phyloP scores from a whole-genome alignment of 148 eudicot genomes.

The Amaranthus cruentus region DNA sequence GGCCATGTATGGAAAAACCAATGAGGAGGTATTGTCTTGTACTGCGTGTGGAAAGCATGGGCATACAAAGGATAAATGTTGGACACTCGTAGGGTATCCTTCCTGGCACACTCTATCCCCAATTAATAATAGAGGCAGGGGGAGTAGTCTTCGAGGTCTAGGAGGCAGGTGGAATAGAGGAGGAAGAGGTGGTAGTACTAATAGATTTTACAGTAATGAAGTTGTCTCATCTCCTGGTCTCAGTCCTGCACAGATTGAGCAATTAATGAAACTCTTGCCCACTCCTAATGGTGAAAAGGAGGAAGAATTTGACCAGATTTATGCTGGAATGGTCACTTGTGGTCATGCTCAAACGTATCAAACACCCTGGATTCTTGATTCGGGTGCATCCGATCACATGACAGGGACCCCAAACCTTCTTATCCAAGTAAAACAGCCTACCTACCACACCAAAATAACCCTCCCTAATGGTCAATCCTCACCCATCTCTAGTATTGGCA shows the following conservation, averaged over 20 bases:
- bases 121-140: too few species aligned
- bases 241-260: too few species aligned
- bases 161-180: too few species aligned
- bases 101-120: too few species aligned
- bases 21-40: background rate
- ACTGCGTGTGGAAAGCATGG: background rate
- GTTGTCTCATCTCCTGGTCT: too few species aligned
- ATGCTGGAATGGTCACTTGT: background rate
- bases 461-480: too few species aligned
- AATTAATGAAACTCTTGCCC: too few species aligned
- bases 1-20: background rate
- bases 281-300: too few species aligned
- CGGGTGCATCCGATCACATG: conserved; percentile 1
- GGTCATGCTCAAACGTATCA: background rate
- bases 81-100: background rate
- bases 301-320: background rate
- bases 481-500: too few species aligned
- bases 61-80: background rate
- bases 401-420: background rate
- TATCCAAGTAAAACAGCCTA: background rate
- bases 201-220: too few species aligned
- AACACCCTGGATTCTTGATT: background rate
- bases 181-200: background rate
- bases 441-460: background rate
- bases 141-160: too few species aligned